Evolutionary conservation across 495 filamentous ascomycete genomes (phyloP).

Genomic region (Neurospora sp.): DNA sequence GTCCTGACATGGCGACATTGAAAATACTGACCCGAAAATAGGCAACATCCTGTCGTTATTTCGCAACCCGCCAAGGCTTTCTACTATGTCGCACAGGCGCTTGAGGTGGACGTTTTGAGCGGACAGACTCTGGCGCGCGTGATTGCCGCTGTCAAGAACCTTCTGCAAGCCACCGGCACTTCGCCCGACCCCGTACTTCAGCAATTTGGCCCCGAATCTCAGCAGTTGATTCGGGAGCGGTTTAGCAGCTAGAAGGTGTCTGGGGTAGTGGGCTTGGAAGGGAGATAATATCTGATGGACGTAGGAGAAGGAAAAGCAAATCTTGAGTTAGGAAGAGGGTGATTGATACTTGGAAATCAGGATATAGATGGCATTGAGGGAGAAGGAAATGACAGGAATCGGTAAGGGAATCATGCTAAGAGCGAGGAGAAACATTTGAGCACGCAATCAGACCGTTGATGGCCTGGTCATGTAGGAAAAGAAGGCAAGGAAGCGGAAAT

Average conservation of each 20-base stretch:
- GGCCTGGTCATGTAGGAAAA: neutral
- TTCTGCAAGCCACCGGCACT: conserved; percentile 57
- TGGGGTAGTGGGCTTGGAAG: neutral
- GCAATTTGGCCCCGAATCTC: conserved; percentile 61
- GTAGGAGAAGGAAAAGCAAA: neutral
- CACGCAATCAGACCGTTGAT: neutral
- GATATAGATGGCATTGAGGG: neutral
- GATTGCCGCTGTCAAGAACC: conserved; percentile 58
- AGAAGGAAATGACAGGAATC: neutral
- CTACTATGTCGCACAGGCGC: conserved; percentile 68
- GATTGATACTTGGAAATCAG: neutral
- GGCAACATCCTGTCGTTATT: conserved; percentile 78
- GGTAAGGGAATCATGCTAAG: neutral
- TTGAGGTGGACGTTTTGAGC: conserved; percentile 83
- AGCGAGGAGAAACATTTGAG: neutral
- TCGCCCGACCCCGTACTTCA: conserved; percentile 61
- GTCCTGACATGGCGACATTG: neutral
- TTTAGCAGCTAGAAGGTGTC: conserved; percentile 40
- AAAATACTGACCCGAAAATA: conserved; percentile 22
- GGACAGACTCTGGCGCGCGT: conserved; percentile 67
- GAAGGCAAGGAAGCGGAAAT: neutral
- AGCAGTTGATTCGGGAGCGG: conserved; percentile 61
- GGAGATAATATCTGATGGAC: neutral
- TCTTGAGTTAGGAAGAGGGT: neutral
- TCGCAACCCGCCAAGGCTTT: conserved; percentile 69